A percentile compares a stretch with the other conserved stretches of the same genome.
phyloP scores from a whole-genome alignment of 345 rosid genomes.

The Salix caprea region DNA sequence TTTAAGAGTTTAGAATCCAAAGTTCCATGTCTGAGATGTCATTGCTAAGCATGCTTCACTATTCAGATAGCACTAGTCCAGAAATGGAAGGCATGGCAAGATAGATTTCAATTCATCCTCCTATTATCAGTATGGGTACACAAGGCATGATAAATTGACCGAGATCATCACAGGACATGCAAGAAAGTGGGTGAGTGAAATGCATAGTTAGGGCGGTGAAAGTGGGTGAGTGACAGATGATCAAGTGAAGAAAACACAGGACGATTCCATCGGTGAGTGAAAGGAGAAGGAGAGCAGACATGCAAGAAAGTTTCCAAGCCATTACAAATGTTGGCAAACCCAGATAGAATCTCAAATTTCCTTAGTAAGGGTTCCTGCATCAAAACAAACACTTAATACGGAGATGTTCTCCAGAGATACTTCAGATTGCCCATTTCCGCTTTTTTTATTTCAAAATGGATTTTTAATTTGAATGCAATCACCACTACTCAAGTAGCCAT shows the following conservation, averaged over 20 bases:
- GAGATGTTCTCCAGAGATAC: conserved; percentile 31
- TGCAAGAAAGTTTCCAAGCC: conserved; percentile 57
- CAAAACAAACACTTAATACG: conserved; percentile 80
- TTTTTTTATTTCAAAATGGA: conserved; percentile 17
- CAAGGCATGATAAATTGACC: conserved; percentile 46
- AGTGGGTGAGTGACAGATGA: conserved; percentile 53
- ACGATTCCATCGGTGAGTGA: conserved; percentile 60
- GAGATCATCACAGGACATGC: conserved; percentile 45
- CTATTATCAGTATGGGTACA: conserved; percentile 48
- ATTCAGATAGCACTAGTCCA: conserved; percentile 62
- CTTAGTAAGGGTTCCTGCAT: conserved; percentile 73
- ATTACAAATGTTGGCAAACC: conserved; percentile 49
- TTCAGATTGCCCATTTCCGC: conserved; percentile 23
- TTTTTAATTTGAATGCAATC: neutral
- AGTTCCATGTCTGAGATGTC: conserved; percentile 61
- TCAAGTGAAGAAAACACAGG: conserved; percentile 49
- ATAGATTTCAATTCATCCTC: conserved; percentile 58
- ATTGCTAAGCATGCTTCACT: conserved; percentile 63
- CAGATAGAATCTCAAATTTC: conserved; percentile 64
- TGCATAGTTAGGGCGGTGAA: conserved; percentile 42
- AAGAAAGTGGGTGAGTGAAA: too few relatives aligned
- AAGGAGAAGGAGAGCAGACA: conserved; percentile 59
- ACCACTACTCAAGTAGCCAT: conserved; percentile 9
- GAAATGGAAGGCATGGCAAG: conserved; percentile 60
- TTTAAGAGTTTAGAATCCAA: conserved; percentile 49